Conservation (phyloP, 805 yeast genomes). For the Saturnispora silvae region DNA sequence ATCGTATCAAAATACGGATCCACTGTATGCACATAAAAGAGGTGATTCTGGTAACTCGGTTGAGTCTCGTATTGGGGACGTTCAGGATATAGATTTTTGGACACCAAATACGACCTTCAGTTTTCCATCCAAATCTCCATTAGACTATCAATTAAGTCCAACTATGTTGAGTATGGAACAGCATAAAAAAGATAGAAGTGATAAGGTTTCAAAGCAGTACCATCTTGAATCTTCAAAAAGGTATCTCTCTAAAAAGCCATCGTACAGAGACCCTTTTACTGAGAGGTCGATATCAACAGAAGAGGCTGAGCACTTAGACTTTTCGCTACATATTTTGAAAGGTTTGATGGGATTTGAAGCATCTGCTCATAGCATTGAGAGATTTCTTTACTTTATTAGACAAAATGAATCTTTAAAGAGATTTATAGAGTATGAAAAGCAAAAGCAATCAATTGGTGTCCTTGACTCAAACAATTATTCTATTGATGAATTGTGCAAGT, state of each 20-base stretch:
- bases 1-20: background rate
- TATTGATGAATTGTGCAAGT: conserved; percentile 12
- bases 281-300: background rate
- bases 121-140: conserved; percentile 1
- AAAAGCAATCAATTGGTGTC: conserved; percentile 1
- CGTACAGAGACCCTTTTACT: background rate
- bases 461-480: conserved; percentile 4
- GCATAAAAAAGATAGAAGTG: background rate
- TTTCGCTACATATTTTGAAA: conserved; percentile 2
- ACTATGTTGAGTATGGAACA: background rate
- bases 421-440: conserved; percentile 6
- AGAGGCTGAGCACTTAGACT: conserved; percentile 1
- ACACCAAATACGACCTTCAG: conserved; percentile 3
- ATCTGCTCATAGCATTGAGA: conserved; percentile 1
- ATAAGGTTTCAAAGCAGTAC: background rate
- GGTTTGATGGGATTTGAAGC: conserved; percentile 3
- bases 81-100: conserved; percentile 5
- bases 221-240: background rate
- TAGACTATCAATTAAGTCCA: background rate
- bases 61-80: background rate
- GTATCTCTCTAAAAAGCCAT: background rate
- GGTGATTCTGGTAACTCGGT: background rate
- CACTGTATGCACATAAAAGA: background rate
- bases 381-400: background rate
- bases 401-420: conserved; percentile 4